phyloP scores from a whole-genome alignment of 305 asterid species.

The Solanum hybrid region DNA sequence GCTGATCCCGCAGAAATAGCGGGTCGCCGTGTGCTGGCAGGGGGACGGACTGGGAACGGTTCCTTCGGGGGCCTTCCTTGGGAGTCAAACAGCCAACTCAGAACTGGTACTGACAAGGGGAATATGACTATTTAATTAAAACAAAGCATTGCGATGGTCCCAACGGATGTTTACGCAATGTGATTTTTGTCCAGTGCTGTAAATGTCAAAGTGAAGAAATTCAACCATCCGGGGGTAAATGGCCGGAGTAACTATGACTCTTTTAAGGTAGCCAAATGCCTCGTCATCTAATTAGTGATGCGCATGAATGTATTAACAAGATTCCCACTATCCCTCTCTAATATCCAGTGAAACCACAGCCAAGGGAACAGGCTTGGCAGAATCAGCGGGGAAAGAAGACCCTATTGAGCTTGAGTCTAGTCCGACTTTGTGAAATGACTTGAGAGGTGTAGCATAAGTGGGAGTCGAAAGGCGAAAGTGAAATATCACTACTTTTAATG shows the following conservation, averaged over 20 bases:
- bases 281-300: conserved; percentile 30
- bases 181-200: neutral
- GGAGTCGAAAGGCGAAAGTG: too few relatives aligned
- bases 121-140: too few relatives aligned
- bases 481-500: too few relatives aligned
- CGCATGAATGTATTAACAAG: neutral
- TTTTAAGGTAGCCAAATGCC: conserved; percentile 64
- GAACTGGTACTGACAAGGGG: too few relatives aligned
- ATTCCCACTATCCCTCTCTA: neutral
- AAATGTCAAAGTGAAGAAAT: conserved; percentile 11
- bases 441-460: neutral
- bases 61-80: too few relatives aligned
- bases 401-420: conserved; percentile 30
- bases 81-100: too few relatives aligned
- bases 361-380: neutral
- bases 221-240: neutral
- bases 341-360: conserved; percentile 21
- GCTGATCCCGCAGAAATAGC: too few relatives aligned
- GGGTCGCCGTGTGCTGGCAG: fast-evolving
- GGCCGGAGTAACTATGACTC: neutral
- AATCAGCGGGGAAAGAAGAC: conserved; percentile 21
- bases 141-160: too few relatives aligned
- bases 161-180: too few relatives aligned
- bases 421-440: neutral
- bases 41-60: too few relatives aligned